These are phyloP conservation scores for Tetrahymena thermophila DNA, from an alignment of 73 alveolate genomes.

Conservation along the genomic window DNA sequence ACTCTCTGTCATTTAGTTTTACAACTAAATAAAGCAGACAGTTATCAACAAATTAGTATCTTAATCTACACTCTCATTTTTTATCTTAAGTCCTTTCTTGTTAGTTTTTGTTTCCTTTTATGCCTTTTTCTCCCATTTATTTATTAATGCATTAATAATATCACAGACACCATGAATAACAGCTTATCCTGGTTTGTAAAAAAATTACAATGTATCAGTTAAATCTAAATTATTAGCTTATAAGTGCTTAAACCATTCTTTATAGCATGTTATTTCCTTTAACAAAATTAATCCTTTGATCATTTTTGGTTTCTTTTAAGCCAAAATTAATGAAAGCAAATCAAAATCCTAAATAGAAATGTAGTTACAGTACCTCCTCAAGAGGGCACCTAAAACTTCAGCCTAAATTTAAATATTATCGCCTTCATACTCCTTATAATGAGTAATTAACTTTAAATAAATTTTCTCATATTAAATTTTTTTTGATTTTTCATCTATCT, in stretches of 20 bases:
- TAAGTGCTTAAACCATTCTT: neutral
- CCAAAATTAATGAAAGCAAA: neutral
- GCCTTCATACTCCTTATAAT: neutral
- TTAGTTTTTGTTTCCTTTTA: neutral
- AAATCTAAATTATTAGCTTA: neutral
- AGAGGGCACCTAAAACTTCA: neutral
- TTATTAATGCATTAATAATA: neutral
- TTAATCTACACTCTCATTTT: neutral
- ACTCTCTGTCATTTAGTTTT: neutral
- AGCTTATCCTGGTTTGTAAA: neutral
- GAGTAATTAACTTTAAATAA: neutral
- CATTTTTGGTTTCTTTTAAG: neutral
- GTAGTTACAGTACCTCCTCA: neutral
- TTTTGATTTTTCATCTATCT: neutral
- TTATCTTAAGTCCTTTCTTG: neutral
- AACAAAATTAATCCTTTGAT: neutral
- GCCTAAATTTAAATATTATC: neutral
- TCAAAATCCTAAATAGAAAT: neutral
- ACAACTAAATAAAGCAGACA: neutral
- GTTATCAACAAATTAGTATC: neutral
- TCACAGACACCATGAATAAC: neutral
- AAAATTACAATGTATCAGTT: neutral
- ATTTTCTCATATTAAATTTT: neutral
- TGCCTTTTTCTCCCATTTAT: neutral
- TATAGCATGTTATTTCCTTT: neutral